Conservation (phyloP, 2,329 filamentous ascomycete species). For the Septoria petroselini region DNA sequence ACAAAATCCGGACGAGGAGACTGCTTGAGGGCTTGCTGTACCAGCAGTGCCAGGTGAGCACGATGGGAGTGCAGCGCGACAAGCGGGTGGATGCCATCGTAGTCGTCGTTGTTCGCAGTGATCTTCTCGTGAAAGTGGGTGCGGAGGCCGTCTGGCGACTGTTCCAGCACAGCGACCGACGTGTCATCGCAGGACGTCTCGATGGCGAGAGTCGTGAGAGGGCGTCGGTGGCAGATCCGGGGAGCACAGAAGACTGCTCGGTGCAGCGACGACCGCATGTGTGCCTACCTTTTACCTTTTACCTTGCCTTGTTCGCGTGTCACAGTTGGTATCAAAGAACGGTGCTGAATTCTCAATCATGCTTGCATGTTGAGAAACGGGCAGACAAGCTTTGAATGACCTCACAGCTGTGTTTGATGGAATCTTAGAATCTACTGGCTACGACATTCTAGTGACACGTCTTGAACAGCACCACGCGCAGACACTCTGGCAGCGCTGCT, state of each 20-base stretch:
- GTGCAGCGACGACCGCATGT: too few relatives aligned
- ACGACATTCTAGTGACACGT: too few relatives aligned
- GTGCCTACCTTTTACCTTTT: too few relatives aligned
- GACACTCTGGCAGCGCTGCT: too few relatives aligned
- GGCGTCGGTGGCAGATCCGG: constrained; percentile 21
- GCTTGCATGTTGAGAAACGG: too few relatives aligned
- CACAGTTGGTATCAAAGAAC: too few relatives aligned
- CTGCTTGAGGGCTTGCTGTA: constrained; percentile 54
- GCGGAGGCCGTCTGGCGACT: constrained; percentile 14
- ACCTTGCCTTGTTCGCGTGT: too few relatives aligned
- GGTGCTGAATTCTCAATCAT: too few relatives aligned
- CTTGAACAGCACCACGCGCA: too few relatives aligned
- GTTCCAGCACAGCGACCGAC: constrained; percentile 70
- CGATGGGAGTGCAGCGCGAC: constrained; percentile 74
- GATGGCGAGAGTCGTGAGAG: constrained; percentile 61
- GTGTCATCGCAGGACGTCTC: constrained; percentile 92
- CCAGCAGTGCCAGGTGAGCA: constrained; percentile 63
- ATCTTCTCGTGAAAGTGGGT: constrained; percentile 73
- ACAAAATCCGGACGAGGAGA: constrained; percentile 68
- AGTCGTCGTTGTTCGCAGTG: constrained; percentile 73
- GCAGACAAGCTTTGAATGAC: too few relatives aligned
- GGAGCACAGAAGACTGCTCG: not conserved
- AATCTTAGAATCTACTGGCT: too few relatives aligned
- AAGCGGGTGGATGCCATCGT: constrained; percentile 75
- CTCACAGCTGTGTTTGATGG: too few relatives aligned